phyloP scores from a whole-genome alignment of 345 rosid species.

The Raphanus raphanistrum region DNA sequence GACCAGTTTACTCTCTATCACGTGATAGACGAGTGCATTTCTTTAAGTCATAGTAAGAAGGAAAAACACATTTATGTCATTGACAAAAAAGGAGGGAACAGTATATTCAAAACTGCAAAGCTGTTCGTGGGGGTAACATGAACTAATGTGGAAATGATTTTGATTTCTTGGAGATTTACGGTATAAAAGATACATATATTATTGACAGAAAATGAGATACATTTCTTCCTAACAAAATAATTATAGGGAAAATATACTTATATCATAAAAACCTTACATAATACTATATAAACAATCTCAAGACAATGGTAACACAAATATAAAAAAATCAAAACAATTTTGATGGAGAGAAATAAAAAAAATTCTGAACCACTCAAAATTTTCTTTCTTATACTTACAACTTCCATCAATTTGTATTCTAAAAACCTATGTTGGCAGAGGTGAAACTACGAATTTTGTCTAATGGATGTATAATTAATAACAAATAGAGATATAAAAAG shows the following conservation, averaged over 20 bases:
- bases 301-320: neutral
- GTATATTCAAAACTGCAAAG: neutral
- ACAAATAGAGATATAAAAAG: no score
- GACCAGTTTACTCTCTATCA: constrained; percentile 4
- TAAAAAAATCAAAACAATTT: neutral
- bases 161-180: neutral
- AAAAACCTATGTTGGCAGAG: neutral
- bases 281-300: neutral
- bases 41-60: neutral
- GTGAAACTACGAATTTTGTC: no score
- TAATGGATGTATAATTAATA: no score
- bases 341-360: neutral
- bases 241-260: neutral
- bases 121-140: neutral
- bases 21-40: constrained; percentile 19
- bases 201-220: neutral
- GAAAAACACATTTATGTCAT: neutral
- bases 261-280: neutral
- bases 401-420: neutral
- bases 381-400: neutral
- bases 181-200: neutral
- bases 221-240: neutral
- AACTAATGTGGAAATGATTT: neutral
- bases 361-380: neutral
- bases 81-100: neutral